Conservation (phyloP, 805 yeast genomes). For the Candida anglica region DNA sequence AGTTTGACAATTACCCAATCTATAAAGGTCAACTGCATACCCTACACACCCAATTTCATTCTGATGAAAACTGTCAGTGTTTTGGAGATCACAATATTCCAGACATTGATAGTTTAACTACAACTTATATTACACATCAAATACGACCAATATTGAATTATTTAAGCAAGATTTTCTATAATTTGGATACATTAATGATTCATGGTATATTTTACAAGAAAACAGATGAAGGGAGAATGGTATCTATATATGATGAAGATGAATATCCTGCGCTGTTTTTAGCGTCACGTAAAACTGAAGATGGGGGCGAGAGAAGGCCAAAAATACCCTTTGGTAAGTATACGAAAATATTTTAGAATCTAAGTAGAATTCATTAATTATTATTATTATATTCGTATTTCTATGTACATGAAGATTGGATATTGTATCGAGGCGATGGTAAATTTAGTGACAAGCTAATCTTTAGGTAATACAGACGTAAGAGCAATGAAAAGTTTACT, state of each 20-base stretch:
- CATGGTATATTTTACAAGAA: conserved; percentile 32
- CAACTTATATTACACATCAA: conserved; percentile 33
- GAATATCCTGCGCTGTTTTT: conserved; percentile 23
- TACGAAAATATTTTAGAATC: conserved; percentile 4
- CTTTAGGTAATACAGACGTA: not conserved
- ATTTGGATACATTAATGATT: conserved; percentile 26
- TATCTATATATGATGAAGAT: conserved; percentile 23
- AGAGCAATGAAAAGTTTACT: not conserved
- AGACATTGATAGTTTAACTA: conserved; percentile 29
- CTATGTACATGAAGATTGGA: too few relatives aligned
- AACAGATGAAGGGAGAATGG: conserved; percentile 7
- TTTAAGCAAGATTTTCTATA: conserved; percentile 16
- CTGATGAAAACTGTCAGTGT: conserved; percentile 11
- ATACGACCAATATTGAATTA: conserved; percentile 25
- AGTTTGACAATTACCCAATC: conserved; percentile 25
- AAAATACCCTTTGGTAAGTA: conserved; percentile 15
- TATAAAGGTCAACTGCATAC: conserved; percentile 33
- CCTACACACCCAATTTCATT: conserved; percentile 27
- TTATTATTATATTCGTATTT: too few relatives aligned
- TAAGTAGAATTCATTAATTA: not conserved
- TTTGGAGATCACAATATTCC: conserved; percentile 13
- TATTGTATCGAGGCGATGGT: not conserved
- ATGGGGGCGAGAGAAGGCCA: conserved; percentile 6
- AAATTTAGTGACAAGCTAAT: not conserved
- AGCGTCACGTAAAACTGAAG: conserved; percentile 4